phyloP scores from a whole-genome alignment of 139 green algal species.

The Mesotaenium endlicherianum region DNA sequence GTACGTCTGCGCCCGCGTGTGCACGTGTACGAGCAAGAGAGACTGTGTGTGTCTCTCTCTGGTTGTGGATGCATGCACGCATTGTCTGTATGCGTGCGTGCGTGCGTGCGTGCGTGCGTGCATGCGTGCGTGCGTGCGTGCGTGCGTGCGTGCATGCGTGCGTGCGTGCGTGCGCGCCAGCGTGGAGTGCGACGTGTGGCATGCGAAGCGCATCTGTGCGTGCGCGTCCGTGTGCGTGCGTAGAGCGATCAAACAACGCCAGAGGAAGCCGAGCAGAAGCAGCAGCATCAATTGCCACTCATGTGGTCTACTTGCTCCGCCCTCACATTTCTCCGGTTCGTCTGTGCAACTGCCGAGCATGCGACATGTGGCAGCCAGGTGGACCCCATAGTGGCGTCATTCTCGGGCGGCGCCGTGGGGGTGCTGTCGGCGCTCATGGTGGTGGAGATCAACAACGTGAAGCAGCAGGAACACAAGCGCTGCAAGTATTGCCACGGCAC shows the following conservation, averaged over 20 bases:
- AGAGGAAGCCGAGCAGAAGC: no score
- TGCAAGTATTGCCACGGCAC: conserved; percentile 75
- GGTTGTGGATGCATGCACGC: background rate
- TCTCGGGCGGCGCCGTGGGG: conserved; percentile 92
- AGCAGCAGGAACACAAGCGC: conserved; percentile 69
- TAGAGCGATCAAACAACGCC: no score
- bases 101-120: background rate
- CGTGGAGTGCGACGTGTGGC: background rate
- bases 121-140: background rate
- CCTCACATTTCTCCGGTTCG: no score
- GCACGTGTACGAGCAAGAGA: background rate
- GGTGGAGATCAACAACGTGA: conserved; percentile 94
- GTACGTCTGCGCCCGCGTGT: background rate
- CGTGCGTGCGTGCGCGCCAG: background rate
- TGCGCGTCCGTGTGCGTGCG: no score
- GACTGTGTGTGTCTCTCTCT: conserved; percentile 1
- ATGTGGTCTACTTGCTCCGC: no score
- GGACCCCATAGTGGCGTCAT: conserved; percentile 97
- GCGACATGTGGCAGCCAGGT: conserved; percentile 72
- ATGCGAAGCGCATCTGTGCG: no score
- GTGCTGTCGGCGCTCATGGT: conserved; percentile 90
- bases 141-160: background rate
- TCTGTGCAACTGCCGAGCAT: no score
- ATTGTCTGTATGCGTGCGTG: background rate
- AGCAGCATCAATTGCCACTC: no score